Conservation (phyloP, 768 basidiomycete species). For the Mycena venus region DNA sequence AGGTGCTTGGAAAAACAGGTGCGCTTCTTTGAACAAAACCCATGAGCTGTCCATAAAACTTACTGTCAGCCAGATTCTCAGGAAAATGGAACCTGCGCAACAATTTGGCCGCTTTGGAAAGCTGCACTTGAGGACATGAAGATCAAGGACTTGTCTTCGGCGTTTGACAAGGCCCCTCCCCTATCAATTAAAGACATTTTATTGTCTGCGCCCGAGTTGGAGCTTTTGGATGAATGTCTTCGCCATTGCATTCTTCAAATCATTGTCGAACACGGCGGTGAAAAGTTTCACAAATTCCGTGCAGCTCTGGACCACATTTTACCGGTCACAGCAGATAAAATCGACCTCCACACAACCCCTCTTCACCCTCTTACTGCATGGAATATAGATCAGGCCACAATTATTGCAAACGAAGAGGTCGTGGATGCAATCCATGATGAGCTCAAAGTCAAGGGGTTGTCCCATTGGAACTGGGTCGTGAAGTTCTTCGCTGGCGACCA, state of each 20-base stretch:
- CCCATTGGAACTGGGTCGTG: constrained; percentile 44
- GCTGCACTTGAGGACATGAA: constrained; percentile 42
- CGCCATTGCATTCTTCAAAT: constrained; percentile 45
- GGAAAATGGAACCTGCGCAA: constrained; percentile 53
- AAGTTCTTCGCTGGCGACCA: constrained; percentile 47
- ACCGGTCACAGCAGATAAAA: constrained; percentile 34
- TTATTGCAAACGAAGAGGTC: background rate
- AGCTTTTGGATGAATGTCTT: constrained; percentile 29
- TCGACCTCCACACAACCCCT: constrained; percentile 45
- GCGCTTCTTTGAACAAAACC: too few relatives aligned
- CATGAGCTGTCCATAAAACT: too few relatives aligned
- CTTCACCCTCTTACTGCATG: constrained; percentile 46
- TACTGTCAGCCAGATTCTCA: constrained; percentile 31
- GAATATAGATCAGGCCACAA: constrained; percentile 51
- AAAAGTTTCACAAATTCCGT: constrained; percentile 41
- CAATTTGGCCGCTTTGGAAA: constrained; percentile 42
- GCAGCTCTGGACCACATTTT: constrained; percentile 26
- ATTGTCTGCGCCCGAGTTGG: constrained; percentile 34
- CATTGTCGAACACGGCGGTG: constrained; percentile 46
- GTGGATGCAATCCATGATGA: constrained; percentile 41
- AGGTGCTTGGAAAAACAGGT: background rate
- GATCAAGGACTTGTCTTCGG: constrained; percentile 31
- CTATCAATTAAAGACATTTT: constrained; percentile 45
- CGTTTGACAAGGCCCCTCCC: constrained; percentile 38
- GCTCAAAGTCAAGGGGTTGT: constrained; percentile 35